These are phyloP conservation scores for Tetrapisispora pingtungensis DNA, from an alignment of 805 yeast genomes.

Conservation along the genomic window DNA sequence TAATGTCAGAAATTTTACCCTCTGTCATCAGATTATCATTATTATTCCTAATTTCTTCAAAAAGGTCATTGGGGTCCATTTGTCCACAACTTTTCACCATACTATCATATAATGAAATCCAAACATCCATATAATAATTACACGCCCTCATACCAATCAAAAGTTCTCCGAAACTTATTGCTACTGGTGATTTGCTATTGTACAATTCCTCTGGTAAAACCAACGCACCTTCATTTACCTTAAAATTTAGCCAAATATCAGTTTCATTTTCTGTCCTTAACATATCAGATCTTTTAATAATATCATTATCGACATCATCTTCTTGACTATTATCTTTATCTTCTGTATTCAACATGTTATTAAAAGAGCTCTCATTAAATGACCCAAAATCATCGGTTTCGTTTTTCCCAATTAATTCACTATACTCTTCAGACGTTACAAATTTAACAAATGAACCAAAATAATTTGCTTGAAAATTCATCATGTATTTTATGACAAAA, in stretches of 20 bases:
- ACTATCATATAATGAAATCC: slow-evolving; percentile 39
- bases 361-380: background rate
- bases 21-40: slow-evolving; percentile 10
- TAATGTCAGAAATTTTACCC: slow-evolving; percentile 35
- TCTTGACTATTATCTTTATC: slow-evolving; percentile 3
- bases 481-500: slow-evolving; percentile 60
- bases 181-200: slow-evolving; percentile 49
- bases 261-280: slow-evolving; percentile 57
- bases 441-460: slow-evolving; percentile 82
- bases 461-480: slow-evolving; percentile 75
- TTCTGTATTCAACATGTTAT: slow-evolving; percentile 3
- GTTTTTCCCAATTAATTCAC: background rate
- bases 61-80: slow-evolving; percentile 12
- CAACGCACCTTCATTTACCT: slow-evolving; percentile 59
- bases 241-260: slow-evolving; percentile 65
- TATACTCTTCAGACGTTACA: slow-evolving; percentile 77
- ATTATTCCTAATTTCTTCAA: slow-evolving; percentile 25
- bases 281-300: slow-evolving; percentile 13
- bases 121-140: slow-evolving; percentile 88
- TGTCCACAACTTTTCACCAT: slow-evolving; percentile 10
- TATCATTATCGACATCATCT: background rate
- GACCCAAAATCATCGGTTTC: background rate
- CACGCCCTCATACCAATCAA: slow-evolving; percentile 79
- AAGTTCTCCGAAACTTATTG: slow-evolving; percentile 52
- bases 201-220: slow-evolving; percentile 67